Evolutionary conservation across 768 basidiomycete genomes (phyloP).

Genomic region (Strobilomyces confusus): DNA sequence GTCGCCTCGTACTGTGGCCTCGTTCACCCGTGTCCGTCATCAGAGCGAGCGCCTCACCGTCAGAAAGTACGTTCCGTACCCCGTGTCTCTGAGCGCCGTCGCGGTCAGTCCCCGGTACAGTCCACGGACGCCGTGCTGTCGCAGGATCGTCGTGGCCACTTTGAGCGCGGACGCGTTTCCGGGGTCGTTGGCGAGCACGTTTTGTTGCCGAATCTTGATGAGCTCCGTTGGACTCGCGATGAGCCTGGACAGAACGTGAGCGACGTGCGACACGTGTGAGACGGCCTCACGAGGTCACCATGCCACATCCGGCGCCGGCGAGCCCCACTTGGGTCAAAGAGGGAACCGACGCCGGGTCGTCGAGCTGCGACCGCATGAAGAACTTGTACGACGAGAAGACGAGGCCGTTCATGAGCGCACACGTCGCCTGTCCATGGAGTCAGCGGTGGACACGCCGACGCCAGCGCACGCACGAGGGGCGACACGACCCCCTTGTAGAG

Average conservation of each 20-base stretch:
- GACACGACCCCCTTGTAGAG: conserved; percentile 77
- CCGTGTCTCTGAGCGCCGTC: conserved; percentile 73
- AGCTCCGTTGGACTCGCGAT: conserved; percentile 83
- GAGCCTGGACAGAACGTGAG: conserved; percentile 38
- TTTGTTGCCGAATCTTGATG: conserved; percentile 83
- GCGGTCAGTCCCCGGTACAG: conserved; percentile 74
- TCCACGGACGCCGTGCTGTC: conserved; percentile 53
- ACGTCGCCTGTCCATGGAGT: conserved; percentile 46
- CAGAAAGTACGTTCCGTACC: conserved; percentile 84
- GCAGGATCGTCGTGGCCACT: conserved; percentile 55
- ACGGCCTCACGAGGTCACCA: conserved; percentile 65
- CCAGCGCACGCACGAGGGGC: conserved; percentile 56
- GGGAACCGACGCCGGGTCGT: conserved; percentile 44
- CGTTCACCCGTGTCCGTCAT: conserved; percentile 3
- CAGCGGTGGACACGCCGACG: not conserved
- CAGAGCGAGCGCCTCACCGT: conserved; percentile 44
- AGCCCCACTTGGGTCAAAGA: conserved; percentile 68
- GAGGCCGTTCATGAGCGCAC: conserved; percentile 78
- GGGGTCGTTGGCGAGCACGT: conserved; percentile 33
- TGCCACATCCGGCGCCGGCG: conserved; percentile 77
- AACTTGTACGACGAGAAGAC: conserved; percentile 84
- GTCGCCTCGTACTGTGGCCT: conserved; percentile 58
- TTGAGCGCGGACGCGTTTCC: conserved; percentile 44
- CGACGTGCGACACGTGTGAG: not conserved
- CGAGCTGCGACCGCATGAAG: conserved; percentile 65